Conservation (phyloP, 805 yeast species). For the Isabelozyma gotoi region DNA sequence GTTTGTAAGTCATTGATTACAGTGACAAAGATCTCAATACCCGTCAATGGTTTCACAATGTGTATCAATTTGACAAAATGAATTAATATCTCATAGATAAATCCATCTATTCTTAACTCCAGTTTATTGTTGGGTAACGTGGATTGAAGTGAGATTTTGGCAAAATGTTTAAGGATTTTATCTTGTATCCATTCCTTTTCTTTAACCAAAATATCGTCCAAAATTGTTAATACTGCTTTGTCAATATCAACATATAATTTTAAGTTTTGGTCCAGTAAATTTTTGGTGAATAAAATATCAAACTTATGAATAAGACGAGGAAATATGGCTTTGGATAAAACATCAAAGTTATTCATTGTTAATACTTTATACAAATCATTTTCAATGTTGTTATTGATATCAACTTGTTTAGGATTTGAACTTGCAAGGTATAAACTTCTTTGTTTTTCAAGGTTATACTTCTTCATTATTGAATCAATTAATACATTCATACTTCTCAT, state of each 20-base stretch:
- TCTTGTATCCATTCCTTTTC: constrained; percentile 35
- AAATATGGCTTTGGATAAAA: constrained; percentile 27
- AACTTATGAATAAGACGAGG: constrained; percentile 32
- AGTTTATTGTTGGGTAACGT: neutral
- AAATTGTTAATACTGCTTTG: constrained; percentile 36
- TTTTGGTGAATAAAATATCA: constrained; percentile 35
- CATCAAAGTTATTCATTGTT: constrained; percentile 45
- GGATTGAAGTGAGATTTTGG: constrained; percentile 8
- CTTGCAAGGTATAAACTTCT: neutral
- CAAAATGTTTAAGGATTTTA: constrained; percentile 25
- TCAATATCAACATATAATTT: constrained; percentile 43
- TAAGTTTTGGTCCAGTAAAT: constrained; percentile 35
- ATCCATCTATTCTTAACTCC: constrained; percentile 32
- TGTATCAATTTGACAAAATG: constrained; percentile 43
- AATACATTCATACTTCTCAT: constrained; percentile 43
- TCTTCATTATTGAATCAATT: constrained; percentile 41
- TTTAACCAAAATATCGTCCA: constrained; percentile 38
- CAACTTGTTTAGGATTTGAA: neutral
- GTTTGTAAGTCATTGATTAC: constrained; percentile 39
- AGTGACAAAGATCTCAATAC: constrained; percentile 30
- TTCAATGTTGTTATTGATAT: constrained; percentile 13
- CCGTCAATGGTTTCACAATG: constrained; percentile 40
- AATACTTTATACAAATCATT: constrained; percentile 35
- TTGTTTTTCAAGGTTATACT: constrained; percentile 29
- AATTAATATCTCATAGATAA: constrained; percentile 36